Percentiles rank a stretch among this genome's conserved stretches.
Conservation (phyloP, 139 green algal species). For the Coelastrella sp. region DNA sequence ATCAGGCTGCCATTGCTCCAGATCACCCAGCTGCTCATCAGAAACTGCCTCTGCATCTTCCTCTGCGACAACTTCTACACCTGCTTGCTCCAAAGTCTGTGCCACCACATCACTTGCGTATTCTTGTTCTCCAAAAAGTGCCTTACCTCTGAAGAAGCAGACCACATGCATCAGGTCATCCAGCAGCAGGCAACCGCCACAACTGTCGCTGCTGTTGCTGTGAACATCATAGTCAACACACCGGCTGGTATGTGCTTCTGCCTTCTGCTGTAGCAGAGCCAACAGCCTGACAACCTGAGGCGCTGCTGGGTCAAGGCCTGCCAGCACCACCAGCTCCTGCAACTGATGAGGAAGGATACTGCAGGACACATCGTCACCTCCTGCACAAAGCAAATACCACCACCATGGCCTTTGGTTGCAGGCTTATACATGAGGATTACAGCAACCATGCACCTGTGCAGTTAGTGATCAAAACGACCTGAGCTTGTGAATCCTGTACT, state of each 20-base stretch:
- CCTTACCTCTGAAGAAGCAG: slow-evolving; percentile 46
- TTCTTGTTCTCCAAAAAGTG: slow-evolving; percentile 19
- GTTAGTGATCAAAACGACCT: too few species aligned
- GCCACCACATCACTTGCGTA: too few species aligned
- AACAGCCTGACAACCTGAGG: slow-evolving; percentile 55
- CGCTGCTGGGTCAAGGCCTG: slow-evolving; percentile 64
- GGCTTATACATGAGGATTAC: too few species aligned
- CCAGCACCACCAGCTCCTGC: slow-evolving; percentile 70
- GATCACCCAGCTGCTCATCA: too few species aligned
- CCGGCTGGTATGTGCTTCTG: not conserved
- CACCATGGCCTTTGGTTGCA: too few species aligned
- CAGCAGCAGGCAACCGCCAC: slow-evolving; percentile 49
- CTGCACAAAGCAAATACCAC: too few species aligned
- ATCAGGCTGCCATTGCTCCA: not conserved
- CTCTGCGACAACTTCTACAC: not conserved
- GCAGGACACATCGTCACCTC: slow-evolving; percentile 51
- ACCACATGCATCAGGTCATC: slow-evolving; percentile 64
- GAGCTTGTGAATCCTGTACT: too few species aligned
- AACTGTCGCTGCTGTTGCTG: not conserved
- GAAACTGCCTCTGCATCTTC: not conserved
- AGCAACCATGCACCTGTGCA: too few species aligned
- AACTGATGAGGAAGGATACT: slow-evolving; percentile 64
- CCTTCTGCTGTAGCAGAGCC: slow-evolving; percentile 51
- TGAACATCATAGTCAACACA: not conserved
- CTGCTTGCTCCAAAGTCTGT: not conserved